Conservation (phyloP, 345 rosid species). For the Raphanus raphanistrum region DNA sequence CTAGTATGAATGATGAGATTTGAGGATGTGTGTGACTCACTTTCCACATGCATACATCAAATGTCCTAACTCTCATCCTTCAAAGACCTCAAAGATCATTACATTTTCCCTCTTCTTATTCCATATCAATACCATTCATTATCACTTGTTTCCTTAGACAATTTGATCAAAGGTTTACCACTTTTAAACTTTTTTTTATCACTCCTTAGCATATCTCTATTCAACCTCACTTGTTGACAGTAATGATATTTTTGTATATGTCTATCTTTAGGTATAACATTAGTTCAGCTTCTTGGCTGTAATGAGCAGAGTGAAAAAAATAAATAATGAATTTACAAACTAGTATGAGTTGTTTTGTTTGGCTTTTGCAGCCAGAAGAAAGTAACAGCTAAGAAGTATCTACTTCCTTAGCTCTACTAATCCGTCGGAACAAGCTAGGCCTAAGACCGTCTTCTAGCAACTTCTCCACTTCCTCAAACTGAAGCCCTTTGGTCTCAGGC, state of each 20-base stretch:
- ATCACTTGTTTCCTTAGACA: not conserved
- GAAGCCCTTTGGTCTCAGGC: not conserved
- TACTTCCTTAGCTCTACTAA: not conserved
- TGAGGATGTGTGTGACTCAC: not conserved
- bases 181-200: not conserved
- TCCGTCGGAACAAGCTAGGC: not conserved
- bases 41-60: not conserved
- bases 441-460: not conserved
- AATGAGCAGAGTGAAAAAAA: not conserved
- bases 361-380: not conserved
- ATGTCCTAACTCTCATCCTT: not conserved
- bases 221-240: not conserved
- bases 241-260: not conserved
- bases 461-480: not conserved
- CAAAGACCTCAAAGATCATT: not conserved
- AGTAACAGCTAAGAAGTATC: not conserved
- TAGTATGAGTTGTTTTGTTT: not conserved
- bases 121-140: not conserved
- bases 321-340: not conserved
- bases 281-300: not conserved
- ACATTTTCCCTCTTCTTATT: not conserved
- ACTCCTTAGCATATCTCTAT: not conserved
- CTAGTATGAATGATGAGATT: not conserved
- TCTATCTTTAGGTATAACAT: not conserved
- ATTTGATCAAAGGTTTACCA: not conserved